Evolutionary conservation across 2,329 filamentous ascomycete species (phyloP).

Genomic region (Botrytis tulipae): DNA sequence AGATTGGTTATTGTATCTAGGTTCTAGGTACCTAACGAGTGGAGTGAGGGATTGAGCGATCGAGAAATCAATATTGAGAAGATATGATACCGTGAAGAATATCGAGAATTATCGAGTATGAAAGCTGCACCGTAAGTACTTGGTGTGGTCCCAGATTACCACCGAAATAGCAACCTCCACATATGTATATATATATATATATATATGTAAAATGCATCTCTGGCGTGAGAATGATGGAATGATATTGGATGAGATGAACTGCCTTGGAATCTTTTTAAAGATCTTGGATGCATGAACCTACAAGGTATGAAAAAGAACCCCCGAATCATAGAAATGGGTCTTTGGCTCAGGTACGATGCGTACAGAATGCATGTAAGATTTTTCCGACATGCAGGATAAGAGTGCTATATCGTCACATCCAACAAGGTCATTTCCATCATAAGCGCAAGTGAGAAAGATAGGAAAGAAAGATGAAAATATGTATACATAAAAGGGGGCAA

Average conservation of each 20-base stretch:
- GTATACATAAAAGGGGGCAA: neutral
- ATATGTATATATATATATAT: neutral
- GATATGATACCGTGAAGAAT: neutral
- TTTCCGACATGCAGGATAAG: conserved; percentile 1
- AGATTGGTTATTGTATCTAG: neutral
- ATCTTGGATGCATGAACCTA: conserved; percentile 1
- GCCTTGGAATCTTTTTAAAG: neutral
- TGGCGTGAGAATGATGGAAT: conserved; percentile 5
- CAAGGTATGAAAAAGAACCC: neutral
- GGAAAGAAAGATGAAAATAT: neutral
- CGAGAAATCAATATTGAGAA: neutral
- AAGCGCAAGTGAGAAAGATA: neutral
- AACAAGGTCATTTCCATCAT: neutral
- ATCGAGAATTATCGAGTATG: neutral
- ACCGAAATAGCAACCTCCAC: neutral
- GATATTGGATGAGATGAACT: neutral
- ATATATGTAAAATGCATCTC: neutral
- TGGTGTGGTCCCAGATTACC: neutral
- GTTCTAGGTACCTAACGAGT: neutral
- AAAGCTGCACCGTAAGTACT: neutral
- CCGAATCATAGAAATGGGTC: conserved; percentile 2
- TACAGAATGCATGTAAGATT: conserved; percentile 8
- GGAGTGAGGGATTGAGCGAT: neutral
- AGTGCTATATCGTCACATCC: neutral
- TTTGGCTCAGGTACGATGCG: conserved; percentile 14